Evolutionary conservation across 768 basidiomycete genomes (phyloP), one percentile per base, ranked within the genome.

Genomic region (Suillus tomentosus): DNA sequence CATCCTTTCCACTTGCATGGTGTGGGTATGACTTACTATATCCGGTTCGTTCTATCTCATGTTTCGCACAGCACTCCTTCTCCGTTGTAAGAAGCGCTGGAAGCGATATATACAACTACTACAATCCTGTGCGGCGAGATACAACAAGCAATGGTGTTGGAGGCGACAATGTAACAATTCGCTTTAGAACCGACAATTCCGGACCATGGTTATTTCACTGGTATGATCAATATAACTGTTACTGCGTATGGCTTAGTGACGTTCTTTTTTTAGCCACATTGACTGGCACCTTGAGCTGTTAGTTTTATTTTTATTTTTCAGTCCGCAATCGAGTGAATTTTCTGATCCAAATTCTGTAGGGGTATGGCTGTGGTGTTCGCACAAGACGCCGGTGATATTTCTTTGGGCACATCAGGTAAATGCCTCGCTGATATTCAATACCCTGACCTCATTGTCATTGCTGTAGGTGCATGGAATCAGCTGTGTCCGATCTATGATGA

Each of bases 141-240:
- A 85, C 83, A 0, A 80, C 85, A 22, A 66, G 54, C 59, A 68
- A 68, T 0, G 78, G 67, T 22, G 36, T 57, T 36, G 40, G 71
- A 3, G 72, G 68, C 0, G 80, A 81, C 64, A 76, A 78, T 36
- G 81, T 83, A 17, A 82, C 83, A 3, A 79, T 91, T 56, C 82
- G 87, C 10, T 91, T 88, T 78, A 73, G 73, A 39, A 88, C 89
- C 0, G 85, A 92, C 70, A 90, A 89, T 73, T 80, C 87, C 1
- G 88, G 89, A 5, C 84, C 84, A 6, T 87, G 85, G 80, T 77
- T 83, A 64, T 69, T 82, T 55, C 81, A 80, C 55, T 81, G 77
- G 70, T 72, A 58, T 19, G 53, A 50, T 66, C 64, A n/a, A 2
- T 3, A 17, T 15, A 62, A 15, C 15, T 22, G 34, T 17, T 24